phyloP scores from a whole-genome alignment of 163 green algal genomes.

The Scenedesmus sp. region DNA sequence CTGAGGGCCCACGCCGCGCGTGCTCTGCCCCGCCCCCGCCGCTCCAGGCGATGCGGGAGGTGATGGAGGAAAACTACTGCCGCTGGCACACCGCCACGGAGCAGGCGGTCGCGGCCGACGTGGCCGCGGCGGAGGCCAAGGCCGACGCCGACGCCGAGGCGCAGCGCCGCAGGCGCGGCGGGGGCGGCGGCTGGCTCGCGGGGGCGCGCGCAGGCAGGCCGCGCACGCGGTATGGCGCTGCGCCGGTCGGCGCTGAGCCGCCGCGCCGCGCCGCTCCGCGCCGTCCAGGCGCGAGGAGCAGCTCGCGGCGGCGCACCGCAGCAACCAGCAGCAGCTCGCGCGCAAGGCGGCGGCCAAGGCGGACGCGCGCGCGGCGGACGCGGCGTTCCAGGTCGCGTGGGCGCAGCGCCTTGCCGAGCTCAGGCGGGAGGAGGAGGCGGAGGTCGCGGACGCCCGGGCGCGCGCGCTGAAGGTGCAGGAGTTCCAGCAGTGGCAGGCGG shows the following conservation, averaged over 20 bases:
- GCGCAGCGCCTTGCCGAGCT: slow-evolving; percentile 42
- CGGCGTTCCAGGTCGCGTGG: slow-evolving; percentile 51
- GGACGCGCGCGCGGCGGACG: slow-evolving; percentile 44
- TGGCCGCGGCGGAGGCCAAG: slow-evolving; percentile 49
- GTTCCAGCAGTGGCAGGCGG: slow-evolving; percentile 48
- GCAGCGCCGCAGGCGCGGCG: slow-evolving; percentile 14
- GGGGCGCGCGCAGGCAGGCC: neutral
- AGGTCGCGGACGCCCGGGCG: slow-evolving; percentile 56
- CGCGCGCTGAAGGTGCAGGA: slow-evolving; percentile 46
- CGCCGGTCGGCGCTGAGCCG: neutral
- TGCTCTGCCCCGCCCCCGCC: too few species aligned
- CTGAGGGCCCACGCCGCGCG: too few species aligned
- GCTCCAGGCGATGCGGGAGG: slow-evolving; percentile 34
- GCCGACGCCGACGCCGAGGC: slow-evolving; percentile 46
- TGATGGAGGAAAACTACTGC: slow-evolving; percentile 46
- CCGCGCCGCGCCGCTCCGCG: too few species aligned
- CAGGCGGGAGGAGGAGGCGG: slow-evolving; percentile 63
- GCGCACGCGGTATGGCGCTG: neutral
- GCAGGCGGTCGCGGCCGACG: slow-evolving; percentile 40
- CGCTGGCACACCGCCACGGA: slow-evolving; percentile 46
- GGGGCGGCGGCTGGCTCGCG: neutral
- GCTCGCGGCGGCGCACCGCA: slow-evolving; percentile 25
- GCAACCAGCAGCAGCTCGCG: slow-evolving; percentile 48
- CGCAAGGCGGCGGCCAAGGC: slow-evolving; percentile 21
- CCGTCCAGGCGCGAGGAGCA: slow-evolving; percentile 26